Base-by-base conservation (phyloP, 331 rosid species). In the Malus hybrid region DNA sequence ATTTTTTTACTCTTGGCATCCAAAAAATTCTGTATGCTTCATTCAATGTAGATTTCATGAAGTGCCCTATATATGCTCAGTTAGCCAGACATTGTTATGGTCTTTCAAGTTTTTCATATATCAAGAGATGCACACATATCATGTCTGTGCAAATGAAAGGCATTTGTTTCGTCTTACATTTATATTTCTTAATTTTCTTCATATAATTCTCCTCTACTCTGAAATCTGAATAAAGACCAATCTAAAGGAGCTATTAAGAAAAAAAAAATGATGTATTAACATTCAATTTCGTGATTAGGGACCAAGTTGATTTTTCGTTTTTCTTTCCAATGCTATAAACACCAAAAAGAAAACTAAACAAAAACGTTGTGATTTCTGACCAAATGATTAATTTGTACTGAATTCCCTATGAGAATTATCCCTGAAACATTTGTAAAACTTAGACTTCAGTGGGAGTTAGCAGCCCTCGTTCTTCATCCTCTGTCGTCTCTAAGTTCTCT, bases 391-490 rank as follows among this genome's bases (percentile, higher is more conserved):
- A 60, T 72, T 71, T 67, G 20, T 77, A 72, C 81, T 72, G 19
- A 53, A 61, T 10, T 77, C 55, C 50, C 65, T 82, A 77, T 16
- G 56, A 73, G 36, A 64, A 16, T 34, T 72, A 28, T 36, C 62
- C 63, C 53, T 30, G 4, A 26, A 72, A 61, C 9, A 28, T 76
- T 77, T 58, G 24, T 76, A 53, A 70, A 66, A 64, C 63, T 86
- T 74, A 89, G 48, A 53, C 67, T 74, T 85, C 82, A 72, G 89
- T 70, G 72, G 63, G 61, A 64, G 66, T 53, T 24, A 89, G 80
- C 12, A 87, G 75, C 30, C 82, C 87, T 81, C 63, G 74, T 85
- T 91, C 95, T 60, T 86, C 91, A 71, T 85, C 84, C 10, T 72
- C 80, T 7, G 33, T 48, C 6, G 19, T 82, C 13, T 63, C 77